Evolutionary conservation across 768 basidiomycete species (phyloP).

Genomic region (Lactarius evosmus): DNA sequence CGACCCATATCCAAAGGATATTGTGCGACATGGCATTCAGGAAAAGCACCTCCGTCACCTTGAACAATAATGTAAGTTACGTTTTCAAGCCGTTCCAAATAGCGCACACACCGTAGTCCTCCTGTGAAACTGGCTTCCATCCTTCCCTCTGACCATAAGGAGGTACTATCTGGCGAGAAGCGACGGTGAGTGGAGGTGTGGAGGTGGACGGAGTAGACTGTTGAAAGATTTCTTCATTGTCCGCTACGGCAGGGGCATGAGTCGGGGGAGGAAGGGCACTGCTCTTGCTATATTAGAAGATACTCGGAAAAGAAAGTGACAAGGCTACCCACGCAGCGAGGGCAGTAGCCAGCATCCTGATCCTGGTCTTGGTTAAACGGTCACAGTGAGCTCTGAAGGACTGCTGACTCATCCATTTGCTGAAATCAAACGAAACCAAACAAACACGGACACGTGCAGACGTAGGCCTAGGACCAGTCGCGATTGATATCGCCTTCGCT

Average conservation of each 20-base stretch:
- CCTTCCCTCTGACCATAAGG: constrained; percentile 81
- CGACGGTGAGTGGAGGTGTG: constrained; percentile 39
- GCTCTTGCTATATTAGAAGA: constrained; percentile 16
- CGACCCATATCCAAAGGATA: constrained; percentile 94
- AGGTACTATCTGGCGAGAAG: constrained; percentile 58
- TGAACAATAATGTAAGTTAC: constrained; percentile 18
- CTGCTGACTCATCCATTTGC: background rate
- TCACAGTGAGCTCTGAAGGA: background rate
- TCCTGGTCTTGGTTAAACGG: background rate
- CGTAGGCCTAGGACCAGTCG: background rate
- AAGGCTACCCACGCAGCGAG: constrained; percentile 65
- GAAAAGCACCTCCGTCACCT: constrained; percentile 86
- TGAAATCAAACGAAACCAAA: background rate
- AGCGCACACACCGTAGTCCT: constrained; percentile 74
- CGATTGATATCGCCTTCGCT: background rate
- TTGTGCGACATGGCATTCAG: constrained; percentile 96
- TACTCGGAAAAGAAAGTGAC: background rate
- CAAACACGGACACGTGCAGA: background rate
- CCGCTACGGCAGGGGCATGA: constrained; percentile 48
- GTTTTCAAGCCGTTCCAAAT: constrained; percentile 22
- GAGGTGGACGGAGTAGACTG: constrained; percentile 34
- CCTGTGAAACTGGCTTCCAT: constrained; percentile 81
- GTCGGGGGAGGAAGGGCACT: constrained; percentile 70
- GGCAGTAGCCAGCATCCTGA: constrained; percentile 49
- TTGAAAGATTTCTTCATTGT: constrained; percentile 59